Evolutionary conservation across 129 eudicot genomes (phyloP), one percentile per base, ranked within the genome.

Genomic region (Flaveria brownii): DNA sequence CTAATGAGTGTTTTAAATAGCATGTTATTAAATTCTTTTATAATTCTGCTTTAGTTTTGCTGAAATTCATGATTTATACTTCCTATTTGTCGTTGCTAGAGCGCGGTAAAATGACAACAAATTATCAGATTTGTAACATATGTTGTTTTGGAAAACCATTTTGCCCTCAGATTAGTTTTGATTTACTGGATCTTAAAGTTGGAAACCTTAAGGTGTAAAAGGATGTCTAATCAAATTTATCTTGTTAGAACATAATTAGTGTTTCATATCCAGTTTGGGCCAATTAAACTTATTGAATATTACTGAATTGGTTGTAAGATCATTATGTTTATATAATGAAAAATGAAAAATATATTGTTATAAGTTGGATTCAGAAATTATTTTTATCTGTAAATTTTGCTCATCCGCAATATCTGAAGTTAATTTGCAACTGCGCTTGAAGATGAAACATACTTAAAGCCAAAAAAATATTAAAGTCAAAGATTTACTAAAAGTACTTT

Each of bases 171-270:
- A 56, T 20, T 16, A 10, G 46, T 59, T 33, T 56, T 60, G 70
- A 56, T 11, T 59, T 61, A 61, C 33, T 43, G 78, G 59, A 74
- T 74, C 78, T 74, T 42, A 62, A 59, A 20, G 41, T 23, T 22
- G 9, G 52, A 59, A 59, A 42, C 0, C 42, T 59, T 22, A n/a
- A 22, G 43, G 42, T 42, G 50, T 36, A 36, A 28, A 51, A 56
- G 42, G 68, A 57, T 43, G 52, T 73, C 77, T 57, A 7, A 41
- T 57, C 14, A 22, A 41, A 7, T 73, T 41, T 9, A 3, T 8
- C 39, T 57, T 59, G 54, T 12, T 39, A 13, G 25, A 20, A 17
- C 25, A 45, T 2, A 22, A 57, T 60, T 51, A 10, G 30, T 20
- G 28, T 56, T 18, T 56, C 63, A 23, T 23, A 25, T 60, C 66